phyloP scores from a whole-genome alignment of 805 yeast species.

The Candida hungchunana region DNA sequence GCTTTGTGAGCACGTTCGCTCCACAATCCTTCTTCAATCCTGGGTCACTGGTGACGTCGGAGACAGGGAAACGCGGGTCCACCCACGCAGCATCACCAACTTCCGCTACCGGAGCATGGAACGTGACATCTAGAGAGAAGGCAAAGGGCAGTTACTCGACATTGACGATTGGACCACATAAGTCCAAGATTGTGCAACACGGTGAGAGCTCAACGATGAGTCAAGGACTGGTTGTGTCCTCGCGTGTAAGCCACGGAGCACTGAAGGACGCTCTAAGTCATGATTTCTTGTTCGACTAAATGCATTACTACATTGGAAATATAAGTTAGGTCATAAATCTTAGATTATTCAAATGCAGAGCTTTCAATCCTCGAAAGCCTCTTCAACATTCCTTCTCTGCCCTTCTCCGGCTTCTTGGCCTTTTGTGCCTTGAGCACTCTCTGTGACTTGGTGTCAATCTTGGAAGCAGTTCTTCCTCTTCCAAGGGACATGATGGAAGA shows the following conservation, averaged over 20 bases:
- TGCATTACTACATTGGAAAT: constrained; percentile 1
- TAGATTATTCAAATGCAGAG: constrained; percentile 10
- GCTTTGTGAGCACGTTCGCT: constrained; percentile 1
- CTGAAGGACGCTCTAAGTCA: constrained; percentile 23
- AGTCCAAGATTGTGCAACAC: constrained; percentile 24
- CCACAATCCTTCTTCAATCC: constrained; percentile 5
- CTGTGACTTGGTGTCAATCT: constrained; percentile 13
- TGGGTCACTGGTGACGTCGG: not conserved
- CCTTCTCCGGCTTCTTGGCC: constrained; percentile 13
- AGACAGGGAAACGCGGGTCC: too few species aligned
- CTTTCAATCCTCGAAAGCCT: constrained; percentile 9
- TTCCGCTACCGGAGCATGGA: constrained; percentile 2
- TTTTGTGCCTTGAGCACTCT: constrained; percentile 26
- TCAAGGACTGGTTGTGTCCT: constrained; percentile 20
- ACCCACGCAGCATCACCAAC: not conserved
- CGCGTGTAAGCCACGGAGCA: constrained; percentile 25
- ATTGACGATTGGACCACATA: constrained; percentile 26
- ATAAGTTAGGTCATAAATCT: too few species aligned
- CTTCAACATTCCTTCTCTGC: constrained; percentile 10
- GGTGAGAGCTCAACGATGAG: constrained; percentile 25
- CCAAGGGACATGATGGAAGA: constrained; percentile 58
- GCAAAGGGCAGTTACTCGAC: constrained; percentile 25
- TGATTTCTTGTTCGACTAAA: constrained; percentile 4
- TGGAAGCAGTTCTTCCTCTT: constrained; percentile 13
- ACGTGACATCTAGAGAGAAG: constrained; percentile 5